Conservation (phyloP, 495 filamentous ascomycete genomes). For the Delitschia confertaspora region DNA sequence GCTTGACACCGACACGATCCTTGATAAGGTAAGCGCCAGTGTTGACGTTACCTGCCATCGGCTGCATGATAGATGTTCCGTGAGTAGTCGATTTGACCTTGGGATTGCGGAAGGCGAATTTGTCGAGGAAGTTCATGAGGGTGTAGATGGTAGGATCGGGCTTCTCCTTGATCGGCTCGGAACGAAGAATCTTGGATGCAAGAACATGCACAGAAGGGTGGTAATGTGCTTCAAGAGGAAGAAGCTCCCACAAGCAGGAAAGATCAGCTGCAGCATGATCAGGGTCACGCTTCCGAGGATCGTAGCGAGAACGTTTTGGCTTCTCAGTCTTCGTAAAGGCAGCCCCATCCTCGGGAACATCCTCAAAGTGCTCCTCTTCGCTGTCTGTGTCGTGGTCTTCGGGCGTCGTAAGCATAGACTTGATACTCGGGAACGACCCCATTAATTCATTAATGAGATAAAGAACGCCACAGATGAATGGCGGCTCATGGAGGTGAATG, state of each 20-base stretch:
- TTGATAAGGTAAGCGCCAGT: constrained; percentile 56
- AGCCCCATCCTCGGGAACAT: constrained; percentile 52
- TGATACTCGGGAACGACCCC: constrained; percentile 62
- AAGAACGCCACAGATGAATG: constrained; percentile 82
- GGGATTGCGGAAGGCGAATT: constrained; percentile 88
- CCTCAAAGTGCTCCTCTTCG: constrained; percentile 65
- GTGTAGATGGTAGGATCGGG: constrained; percentile 82
- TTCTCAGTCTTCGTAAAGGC: constrained; percentile 12
- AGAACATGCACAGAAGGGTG: constrained; percentile 94
- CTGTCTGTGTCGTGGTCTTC: constrained; percentile 59
- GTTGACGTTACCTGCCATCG: constrained; percentile 58
- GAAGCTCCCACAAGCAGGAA: constrained; percentile 85
- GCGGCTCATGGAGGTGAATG: constrained; percentile 75
- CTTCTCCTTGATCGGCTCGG: constrained; percentile 65
- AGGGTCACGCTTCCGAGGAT: constrained; percentile 83
- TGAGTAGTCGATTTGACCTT: constrained; percentile 56
- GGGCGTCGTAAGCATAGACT: constrained; percentile 60
- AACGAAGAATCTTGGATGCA: constrained; percentile 57
- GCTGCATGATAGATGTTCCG: constrained; percentile 92
- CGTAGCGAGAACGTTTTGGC: constrained; percentile 45
- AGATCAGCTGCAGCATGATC: constrained; percentile 82
- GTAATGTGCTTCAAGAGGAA: constrained; percentile 70
- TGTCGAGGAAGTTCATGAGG: constrained; percentile 89
- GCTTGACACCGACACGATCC: constrained; percentile 42
- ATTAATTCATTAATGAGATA: constrained; percentile 80